Evolutionary conservation across 495 filamentous ascomycete species (phyloP).

Genomic region (Hyphodiscus hymeniophilus): DNA sequence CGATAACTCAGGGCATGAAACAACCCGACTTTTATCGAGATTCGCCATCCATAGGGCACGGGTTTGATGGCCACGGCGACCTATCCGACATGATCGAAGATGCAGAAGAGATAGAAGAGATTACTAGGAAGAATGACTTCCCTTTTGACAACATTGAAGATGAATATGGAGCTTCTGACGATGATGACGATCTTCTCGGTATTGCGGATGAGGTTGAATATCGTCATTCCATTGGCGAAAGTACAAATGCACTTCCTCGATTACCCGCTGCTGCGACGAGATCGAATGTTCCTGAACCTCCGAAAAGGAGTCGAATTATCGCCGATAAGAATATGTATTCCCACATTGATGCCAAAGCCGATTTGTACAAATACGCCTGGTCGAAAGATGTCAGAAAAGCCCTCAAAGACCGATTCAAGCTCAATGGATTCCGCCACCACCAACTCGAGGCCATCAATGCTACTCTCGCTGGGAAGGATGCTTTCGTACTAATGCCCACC

Average conservation of each 20-base stretch:
- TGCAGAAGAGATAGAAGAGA: constrained; percentile 8
- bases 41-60: constrained; percentile 6
- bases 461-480: constrained; percentile 76
- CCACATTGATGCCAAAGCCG: constrained; percentile 23
- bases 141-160: constrained; percentile 27
- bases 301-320: constrained; percentile 26
- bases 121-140: neutral
- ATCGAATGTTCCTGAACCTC: neutral
- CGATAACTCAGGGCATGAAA: neutral
- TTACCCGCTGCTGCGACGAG: constrained; percentile 6
- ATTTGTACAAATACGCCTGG: constrained; percentile 55
- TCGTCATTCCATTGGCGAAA: constrained; percentile 23
- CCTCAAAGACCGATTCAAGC: constrained; percentile 69
- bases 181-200: constrained; percentile 65
- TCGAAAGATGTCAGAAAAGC: constrained; percentile 74
- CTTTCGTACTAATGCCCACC: constrained; percentile 95
- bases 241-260: neutral
- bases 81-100: constrained; percentile 13
- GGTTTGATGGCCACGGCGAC: constrained; percentile 10
- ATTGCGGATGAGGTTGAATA: constrained; percentile 49
- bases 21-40: constrained; percentile 15
- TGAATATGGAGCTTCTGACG: constrained; percentile 56
- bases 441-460: constrained; percentile 95
- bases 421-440: constrained; percentile 80
- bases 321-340: constrained; percentile 30